Evolutionary conservation across 768 basidiomycete genomes (phyloP), one percentile per base, ranked within the genome.

Genomic region (Suillus alpinus): DNA sequence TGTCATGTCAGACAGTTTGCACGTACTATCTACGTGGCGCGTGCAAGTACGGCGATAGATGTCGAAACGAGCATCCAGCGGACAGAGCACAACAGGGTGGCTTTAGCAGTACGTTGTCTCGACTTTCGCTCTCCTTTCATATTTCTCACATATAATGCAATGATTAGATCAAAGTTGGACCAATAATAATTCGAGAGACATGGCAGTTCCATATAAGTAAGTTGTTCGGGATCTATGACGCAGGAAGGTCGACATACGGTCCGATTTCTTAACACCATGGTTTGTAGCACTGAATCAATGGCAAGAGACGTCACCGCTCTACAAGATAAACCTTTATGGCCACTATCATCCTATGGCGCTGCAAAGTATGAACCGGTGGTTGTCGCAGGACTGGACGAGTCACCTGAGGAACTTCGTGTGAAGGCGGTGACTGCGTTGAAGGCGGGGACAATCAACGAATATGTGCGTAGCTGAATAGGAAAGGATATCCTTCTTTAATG

Each of bases 251-350:
- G 64, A 40, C 40, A 18, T 29, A 36, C 57, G 57, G 3, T 55
- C 26, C 16, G 36, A 16, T 58, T 46, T 2, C 20, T n/a, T 50
- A 32, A 50, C 49, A 50, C 9, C 18, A 32, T n/a, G 18, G 16
- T 50, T 40, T 47, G 36, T 65, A 94, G 92, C 31, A 69, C 76
- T 20, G 87, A 93, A 13, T 75, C 79, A 2, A 82, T 96, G 47
- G 70, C 69, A n/a, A 74, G 75, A 36, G 94, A 95, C 64, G 71
- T 95, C 8, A 83, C 81, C 1, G 75, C 75, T 2, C 68, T 71
- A 23, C 77, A 74, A 23, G 93, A 95, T 16, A 88, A 85, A 67
- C 94, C 94, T 0, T 47, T 80, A 13, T 97, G 91, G 88, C 88
- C 89, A 14, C 76, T 95, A 0, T 87, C 91, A 0, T 88, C 85